Base-by-base conservation (phyloP, 108 stramenopile species). In the Nannochloropsis gaditana region DNA sequence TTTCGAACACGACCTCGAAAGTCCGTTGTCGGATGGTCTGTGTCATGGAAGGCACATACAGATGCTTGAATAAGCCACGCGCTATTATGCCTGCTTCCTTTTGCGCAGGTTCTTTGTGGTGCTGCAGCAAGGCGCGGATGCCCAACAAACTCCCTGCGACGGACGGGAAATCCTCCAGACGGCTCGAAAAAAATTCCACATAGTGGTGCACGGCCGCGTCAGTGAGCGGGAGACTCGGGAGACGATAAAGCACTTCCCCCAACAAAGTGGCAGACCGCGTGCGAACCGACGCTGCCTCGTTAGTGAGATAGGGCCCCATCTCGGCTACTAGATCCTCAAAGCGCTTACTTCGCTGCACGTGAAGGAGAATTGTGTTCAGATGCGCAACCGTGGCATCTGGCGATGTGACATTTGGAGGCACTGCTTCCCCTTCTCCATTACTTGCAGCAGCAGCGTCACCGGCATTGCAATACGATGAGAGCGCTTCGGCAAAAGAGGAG, bases 131-230 rank as follows among this genome's bases (percentile, higher is more conserved):
- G 43, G 82, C 82, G 19, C 45, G 43, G 19, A 82, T n/a, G 4
- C 19, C 82, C 19, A 82, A 45, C 19, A 82, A 21, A 2, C 19
- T n/a, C 19, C 59, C 59, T 15, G 86, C 41, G 6, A 88, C 87
- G 44, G 87, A 88, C 11, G 87, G 85, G 79, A 86, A 88, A 86
- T 88, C 87, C 9, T 41, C 44, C 31, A 88, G 84, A 41, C 87
- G 83, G 5, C 84, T 83, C 44, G 86, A 43, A 83, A 88, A 88
- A 21, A 88, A 88, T 5, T 21, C 45, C 31, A 80, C 73, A 41
- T 86, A 84, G 15, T 86, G 87, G 5, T 43, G 11, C 9, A 86
- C 86, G 19, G 86, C 84, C 59, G 86, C 43, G 43, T 19, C 43
- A 31, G 86, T 41, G 15, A 88, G 87, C 42, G 87, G 87, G 1